phyloP scores from a whole-genome alignment of 306 rosid genomes.

The Cicer judaicum region DNA sequence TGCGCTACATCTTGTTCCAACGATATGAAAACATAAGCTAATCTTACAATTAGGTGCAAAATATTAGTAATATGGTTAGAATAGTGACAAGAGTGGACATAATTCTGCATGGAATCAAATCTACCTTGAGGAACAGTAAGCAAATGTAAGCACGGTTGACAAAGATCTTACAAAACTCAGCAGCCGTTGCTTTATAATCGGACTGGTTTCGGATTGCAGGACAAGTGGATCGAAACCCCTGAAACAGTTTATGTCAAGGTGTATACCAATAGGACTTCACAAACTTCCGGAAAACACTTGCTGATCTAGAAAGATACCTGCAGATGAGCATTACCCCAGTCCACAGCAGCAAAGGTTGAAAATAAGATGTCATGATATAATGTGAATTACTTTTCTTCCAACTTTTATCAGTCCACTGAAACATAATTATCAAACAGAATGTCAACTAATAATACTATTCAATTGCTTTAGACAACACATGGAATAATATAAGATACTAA shows the following conservation, averaged over 20 bases:
- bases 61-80: slow-evolving; percentile 14
- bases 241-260: slow-evolving; percentile 48
- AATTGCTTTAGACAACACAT: slow-evolving; percentile 31
- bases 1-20: slow-evolving; percentile 12
- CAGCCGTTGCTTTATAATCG: slow-evolving; percentile 74
- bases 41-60: slow-evolving; percentile 28
- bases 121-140: slow-evolving; percentile 90
- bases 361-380: slow-evolving; percentile 65
- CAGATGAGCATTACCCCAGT: slow-evolving; percentile 74
- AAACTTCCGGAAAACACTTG: slow-evolving; percentile 33
- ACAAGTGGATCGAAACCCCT: slow-evolving; percentile 83
- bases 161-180: slow-evolving; percentile 76
- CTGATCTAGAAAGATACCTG: slow-evolving; percentile 62
- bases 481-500: slow-evolving; percentile 44
- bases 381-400: slow-evolving; percentile 77
- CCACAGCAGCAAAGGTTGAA: slow-evolving; percentile 91
- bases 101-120: slow-evolving; percentile 39
- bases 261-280: slow-evolving; percentile 40
- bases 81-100: slow-evolving; percentile 1
- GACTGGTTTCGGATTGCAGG: slow-evolving; percentile 72
- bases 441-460: slow-evolving; percentile 34
- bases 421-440: slow-evolving; percentile 37
- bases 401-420: slow-evolving; percentile 72
- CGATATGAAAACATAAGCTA: slow-evolving; percentile 13
- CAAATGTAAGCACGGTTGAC: slow-evolving; percentile 87